A percentile compares a stretch with the other conserved stretches of the same genome.
phyloP scores from a whole-genome alignment of 805 yeast genomes.

The Candida sphagnicola region DNA sequence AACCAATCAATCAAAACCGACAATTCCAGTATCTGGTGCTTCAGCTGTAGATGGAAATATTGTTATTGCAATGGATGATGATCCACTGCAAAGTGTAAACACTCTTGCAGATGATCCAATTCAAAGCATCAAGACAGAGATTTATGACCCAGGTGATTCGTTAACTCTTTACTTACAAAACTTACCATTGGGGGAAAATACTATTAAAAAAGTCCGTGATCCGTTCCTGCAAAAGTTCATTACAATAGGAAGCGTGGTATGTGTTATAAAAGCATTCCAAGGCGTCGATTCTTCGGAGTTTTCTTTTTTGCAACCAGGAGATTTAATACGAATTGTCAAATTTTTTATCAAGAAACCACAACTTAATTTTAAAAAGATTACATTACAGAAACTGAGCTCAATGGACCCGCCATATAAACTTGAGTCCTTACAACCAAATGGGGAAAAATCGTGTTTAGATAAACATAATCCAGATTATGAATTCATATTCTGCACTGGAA shows the following conservation, averaged over 20 bases:
- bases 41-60: neutral
- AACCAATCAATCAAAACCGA: too few species aligned
- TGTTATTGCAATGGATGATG: neutral
- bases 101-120: neutral
- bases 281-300: constrained; percentile 17
- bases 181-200: constrained; percentile 5
- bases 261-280: constrained; percentile 25
- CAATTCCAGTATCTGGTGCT: neutral
- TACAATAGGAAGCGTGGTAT: constrained; percentile 29
- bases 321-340: constrained; percentile 23
- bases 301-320: constrained; percentile 24
- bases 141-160: neutral
- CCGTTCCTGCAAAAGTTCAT: constrained; percentile 23
- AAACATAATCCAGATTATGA: constrained; percentile 14
- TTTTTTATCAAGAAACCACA: constrained; percentile 16
- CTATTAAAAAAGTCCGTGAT: constrained; percentile 22
- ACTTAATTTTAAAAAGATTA: constrained; percentile 1
- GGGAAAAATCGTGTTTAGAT: too few species aligned
- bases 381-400: neutral
- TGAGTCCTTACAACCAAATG: too few species aligned
- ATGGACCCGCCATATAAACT: neutral
- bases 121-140: neutral
- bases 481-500: constrained; percentile 25
- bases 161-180: constrained; percentile 1
- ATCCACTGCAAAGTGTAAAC: neutral